Conservation (phyloP, 148 eudicot species). For the Camellia sinensis region DNA sequence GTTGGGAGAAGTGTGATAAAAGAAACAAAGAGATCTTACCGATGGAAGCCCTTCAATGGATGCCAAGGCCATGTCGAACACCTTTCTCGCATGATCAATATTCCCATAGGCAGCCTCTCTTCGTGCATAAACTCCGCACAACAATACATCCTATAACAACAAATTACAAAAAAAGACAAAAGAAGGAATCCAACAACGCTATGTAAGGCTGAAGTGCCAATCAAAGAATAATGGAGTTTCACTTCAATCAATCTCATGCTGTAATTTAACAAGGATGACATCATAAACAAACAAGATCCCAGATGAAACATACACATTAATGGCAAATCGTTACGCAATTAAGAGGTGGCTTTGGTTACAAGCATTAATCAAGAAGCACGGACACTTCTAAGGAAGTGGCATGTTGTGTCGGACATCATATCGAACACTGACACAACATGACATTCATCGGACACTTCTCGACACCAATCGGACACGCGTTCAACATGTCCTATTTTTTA, state of each 20-base stretch:
- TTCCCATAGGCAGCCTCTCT: slow-evolving; percentile 88
- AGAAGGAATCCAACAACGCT: not conserved
- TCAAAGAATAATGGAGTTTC: not conserved
- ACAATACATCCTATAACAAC: slow-evolving; percentile 60
- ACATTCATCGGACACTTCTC: too few relatives aligned
- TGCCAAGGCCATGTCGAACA: slow-evolving; percentile 92
- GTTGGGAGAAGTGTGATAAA: not conserved
- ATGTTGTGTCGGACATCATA: too few relatives aligned
- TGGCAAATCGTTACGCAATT: not conserved
- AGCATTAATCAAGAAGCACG: too few relatives aligned
- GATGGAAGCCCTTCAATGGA: slow-evolving; percentile 57
- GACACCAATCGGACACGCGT: too few relatives aligned
- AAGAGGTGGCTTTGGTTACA: not conserved
- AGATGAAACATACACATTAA: not conserved
- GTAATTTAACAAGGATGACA: not conserved
- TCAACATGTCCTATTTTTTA: too few relatives aligned
- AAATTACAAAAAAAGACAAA: slow-evolving; percentile 1
- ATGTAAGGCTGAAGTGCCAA: not conserved
- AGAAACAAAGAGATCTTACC: slow-evolving; percentile 34
- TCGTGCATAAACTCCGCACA: slow-evolving; percentile 92
- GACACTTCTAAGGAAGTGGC: too few relatives aligned
- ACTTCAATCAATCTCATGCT: not conserved
- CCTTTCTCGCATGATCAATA: slow-evolving; percentile 79
- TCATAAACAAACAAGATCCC: not conserved
- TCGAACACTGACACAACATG: too few relatives aligned